Evolutionary conservation across 495 filamentous ascomycete genomes (phyloP), one percentile per base, ranked within the genome.

Genomic region (Penicillium alfredii): DNA sequence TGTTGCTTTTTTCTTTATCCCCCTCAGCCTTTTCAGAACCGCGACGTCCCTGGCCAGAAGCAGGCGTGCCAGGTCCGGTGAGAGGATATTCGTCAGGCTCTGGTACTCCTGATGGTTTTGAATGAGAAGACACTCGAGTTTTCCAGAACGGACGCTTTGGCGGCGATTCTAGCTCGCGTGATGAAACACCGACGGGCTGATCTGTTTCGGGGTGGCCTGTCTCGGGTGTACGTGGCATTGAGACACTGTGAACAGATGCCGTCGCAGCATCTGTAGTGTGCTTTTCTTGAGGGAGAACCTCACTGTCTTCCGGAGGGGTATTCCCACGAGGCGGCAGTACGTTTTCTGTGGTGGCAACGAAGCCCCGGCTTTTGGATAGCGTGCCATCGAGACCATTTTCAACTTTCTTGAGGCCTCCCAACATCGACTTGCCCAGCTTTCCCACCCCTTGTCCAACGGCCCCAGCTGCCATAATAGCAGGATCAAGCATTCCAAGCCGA

Each of bases 391-490:
- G 37, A 16, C 53, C 61, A 25, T 51, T 45, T 20, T 66, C 67
- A n/a, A 66, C 61, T 31, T 70, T 70, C 35, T 63, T 70, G 32
- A 69, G 41, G 9, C 69, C 67, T 28, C 72, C 74, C 25, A 74
- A 54, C 6, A 84, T 60, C 9, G 65, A 68, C 40, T 67, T 71
- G 5, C 77, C 76, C 15, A 80, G 29, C 28, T 65, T 72, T 2
- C 72, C 83, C 8, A 90, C 67, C 20, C 77, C 78, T 10, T 78
- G 73, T 4, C 77, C 75, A 12, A 88, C 66, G 14, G 66, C 73
- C 12, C 48, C 60, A 17, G 60, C 63, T 4, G 60, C 57, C 15
- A 50, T 67, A 11, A 80, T 33, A 6, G 76, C 50, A 14, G 63
- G 66, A 19, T 62, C 50, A n/a, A 68, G 44, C 2, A 59, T 50